A percentile compares a stretch with the other conserved stretches of the same genome.
Evolutionary conservation across 257 asterid species (phyloP).

Genomic region (Eucommia ulmoides): DNA sequence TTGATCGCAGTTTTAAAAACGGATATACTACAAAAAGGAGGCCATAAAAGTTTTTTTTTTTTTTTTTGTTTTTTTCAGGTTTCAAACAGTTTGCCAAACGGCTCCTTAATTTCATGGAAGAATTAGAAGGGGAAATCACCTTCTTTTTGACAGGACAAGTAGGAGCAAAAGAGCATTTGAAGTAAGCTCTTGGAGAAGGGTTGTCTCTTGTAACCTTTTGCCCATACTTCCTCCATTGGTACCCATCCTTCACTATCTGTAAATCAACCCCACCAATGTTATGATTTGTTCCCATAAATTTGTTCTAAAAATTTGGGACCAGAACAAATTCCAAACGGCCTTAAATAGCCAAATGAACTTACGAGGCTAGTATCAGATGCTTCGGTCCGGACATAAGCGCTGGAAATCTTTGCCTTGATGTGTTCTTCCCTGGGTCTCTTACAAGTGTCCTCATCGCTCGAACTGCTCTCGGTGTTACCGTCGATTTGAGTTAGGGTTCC

Average conservation of each 20-base stretch:
- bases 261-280: constrained; percentile 1
- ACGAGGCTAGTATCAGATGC: constrained; percentile 89
- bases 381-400: constrained; percentile 44
- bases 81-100: too few relatives aligned
- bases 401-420: constrained; percentile 49
- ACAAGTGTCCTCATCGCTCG: constrained; percentile 52
- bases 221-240: constrained; percentile 94
- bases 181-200: constrained; percentile 96
- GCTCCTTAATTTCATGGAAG: too few relatives aligned
- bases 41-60: too few relatives aligned
- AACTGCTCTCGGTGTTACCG: constrained; percentile 62
- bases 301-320: neutral
- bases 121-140: constrained; percentile 26
- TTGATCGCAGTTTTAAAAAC: too few relatives aligned
- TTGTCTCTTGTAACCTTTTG: constrained; percentile 92
- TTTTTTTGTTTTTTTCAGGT: too few relatives aligned
- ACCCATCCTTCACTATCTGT: constrained; percentile 83
- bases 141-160: constrained; percentile 82
- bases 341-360: constrained; percentile 17
- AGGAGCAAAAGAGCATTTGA: constrained; percentile 92
- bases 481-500: constrained; percentile 7
- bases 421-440: constrained; percentile 65
- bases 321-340: too few relatives aligned
- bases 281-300: too few relatives aligned
- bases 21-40: too few relatives aligned